Evolutionary conservation across 2,329 filamentous ascomycete genomes (phyloP).

Genomic region (Juglanconis juglandina): DNA sequence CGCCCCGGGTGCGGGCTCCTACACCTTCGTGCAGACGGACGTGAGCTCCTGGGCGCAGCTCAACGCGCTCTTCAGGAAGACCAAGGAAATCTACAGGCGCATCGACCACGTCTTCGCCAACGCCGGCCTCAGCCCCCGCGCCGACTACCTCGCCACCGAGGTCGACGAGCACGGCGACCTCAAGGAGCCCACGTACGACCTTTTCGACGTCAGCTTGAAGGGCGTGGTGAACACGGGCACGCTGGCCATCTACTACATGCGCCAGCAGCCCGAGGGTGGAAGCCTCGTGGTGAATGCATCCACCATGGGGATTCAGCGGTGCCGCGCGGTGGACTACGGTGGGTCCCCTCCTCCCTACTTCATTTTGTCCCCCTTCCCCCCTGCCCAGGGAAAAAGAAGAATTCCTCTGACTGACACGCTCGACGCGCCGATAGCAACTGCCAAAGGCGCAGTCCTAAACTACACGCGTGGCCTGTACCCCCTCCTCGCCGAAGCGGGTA

Average conservation of each 20-base stretch:
- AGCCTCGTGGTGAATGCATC: constrained; percentile 54
- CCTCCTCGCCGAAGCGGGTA: constrained; percentile 30
- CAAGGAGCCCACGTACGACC: constrained; percentile 38
- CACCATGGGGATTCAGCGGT: constrained; percentile 45
- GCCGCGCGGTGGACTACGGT: constrained; percentile 51
- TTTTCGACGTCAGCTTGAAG: constrained; percentile 49
- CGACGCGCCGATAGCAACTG: constrained; percentile 32
- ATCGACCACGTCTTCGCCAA: constrained; percentile 75
- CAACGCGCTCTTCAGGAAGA: constrained; percentile 46
- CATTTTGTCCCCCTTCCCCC: neutral
- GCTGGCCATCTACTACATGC: constrained; percentile 48
- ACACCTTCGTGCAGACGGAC: constrained; percentile 43
- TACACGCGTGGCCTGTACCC: constrained; percentile 45
- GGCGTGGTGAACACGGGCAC: constrained; percentile 48
- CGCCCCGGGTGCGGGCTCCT: constrained; percentile 21
- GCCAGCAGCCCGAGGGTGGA: constrained; percentile 42
- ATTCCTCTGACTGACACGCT: constrained; percentile 5
- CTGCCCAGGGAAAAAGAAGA: neutral
- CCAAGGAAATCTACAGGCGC: constrained; percentile 63
- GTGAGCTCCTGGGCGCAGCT: constrained; percentile 50
- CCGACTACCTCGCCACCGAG: constrained; percentile 44
- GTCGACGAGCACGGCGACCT: constrained; percentile 48
- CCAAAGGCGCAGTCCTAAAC: constrained; percentile 55
- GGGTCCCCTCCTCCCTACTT: constrained; percentile 12
- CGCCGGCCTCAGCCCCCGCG: constrained; percentile 48